These are phyloP conservation scores for Pseudozyma thailandica DNA, from an alignment of 1,284 basidiomycete genomes.

Conservation along the genomic window DNA sequence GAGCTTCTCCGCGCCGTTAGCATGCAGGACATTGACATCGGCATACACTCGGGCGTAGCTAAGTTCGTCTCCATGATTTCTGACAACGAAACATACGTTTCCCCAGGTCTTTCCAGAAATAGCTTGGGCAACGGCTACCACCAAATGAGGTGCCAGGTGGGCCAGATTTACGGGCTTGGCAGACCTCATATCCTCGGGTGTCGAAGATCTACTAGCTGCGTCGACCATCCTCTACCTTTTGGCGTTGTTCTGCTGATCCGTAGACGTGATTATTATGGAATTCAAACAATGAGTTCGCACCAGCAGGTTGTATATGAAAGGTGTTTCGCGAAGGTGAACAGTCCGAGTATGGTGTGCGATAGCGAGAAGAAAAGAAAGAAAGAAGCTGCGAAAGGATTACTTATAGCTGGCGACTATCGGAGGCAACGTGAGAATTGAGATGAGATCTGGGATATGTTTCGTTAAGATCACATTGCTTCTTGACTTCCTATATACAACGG, in stretches of 20 bases:
- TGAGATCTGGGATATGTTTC: neutral
- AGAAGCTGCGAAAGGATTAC: neutral
- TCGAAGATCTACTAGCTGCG: no score
- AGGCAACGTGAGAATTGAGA: neutral
- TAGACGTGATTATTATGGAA: no score
- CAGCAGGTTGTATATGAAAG: no score
- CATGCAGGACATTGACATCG: neutral
- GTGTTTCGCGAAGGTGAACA: no score
- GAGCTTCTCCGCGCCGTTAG: neutral
- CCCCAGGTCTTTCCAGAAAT: conserved; percentile 19
- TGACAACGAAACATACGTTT: conserved; percentile 31
- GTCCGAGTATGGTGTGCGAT: no score
- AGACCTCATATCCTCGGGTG: no score
- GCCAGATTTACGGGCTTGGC: no score
- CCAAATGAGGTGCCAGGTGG: neutral
- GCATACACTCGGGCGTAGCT: conserved; percentile 12
- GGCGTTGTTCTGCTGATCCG: no score
- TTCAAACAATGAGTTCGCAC: no score
- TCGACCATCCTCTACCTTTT: no score
- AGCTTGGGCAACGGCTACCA: conserved; percentile 11
- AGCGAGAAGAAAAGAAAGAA: no score
- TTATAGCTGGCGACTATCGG: neutral
- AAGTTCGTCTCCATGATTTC: neutral
- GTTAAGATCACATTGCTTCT: conserved; percentile 9
- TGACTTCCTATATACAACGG: conserved; percentile 30